Conservation (phyloP, 2,329 filamentous ascomycete genomes). For the Fusarium sp. region DNA sequence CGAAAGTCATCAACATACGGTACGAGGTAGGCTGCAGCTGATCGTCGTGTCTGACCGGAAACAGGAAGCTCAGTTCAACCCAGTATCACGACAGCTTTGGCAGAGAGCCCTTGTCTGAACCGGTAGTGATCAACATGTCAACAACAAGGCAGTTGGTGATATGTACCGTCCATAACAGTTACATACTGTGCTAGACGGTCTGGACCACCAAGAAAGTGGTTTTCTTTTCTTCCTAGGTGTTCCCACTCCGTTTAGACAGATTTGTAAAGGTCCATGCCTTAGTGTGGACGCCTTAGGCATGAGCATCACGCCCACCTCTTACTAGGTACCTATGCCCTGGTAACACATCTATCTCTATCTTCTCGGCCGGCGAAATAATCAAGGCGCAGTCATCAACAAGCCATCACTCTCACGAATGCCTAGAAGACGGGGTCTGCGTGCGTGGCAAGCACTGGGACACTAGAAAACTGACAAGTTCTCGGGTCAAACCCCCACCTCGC, state of each 20-base stretch:
- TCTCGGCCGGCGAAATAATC: slow-evolving; percentile 15
- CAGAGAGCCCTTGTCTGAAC: slow-evolving; percentile 16
- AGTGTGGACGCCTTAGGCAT: slow-evolving; percentile 33
- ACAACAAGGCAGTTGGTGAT: slow-evolving; percentile 21
- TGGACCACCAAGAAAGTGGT: slow-evolving; percentile 17
- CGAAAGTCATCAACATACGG: slow-evolving; percentile 4
- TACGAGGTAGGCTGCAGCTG: slow-evolving; percentile 15
- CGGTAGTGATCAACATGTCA: slow-evolving; percentile 23
- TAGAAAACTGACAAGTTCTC: slow-evolving; percentile 6
- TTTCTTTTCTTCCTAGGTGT: slow-evolving; percentile 7
- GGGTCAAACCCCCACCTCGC: slow-evolving; percentile 10
- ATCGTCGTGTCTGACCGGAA: slow-evolving; percentile 11
- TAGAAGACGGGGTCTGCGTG: not conserved
- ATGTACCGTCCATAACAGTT: slow-evolving; percentile 28
- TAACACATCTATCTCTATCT: not conserved
- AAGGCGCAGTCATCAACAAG: slow-evolving; percentile 15
- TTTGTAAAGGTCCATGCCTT: slow-evolving; percentile 21
- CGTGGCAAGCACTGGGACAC: not conserved
- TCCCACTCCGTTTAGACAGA: slow-evolving; percentile 29
- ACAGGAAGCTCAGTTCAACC: slow-evolving; percentile 5
- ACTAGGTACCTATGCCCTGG: not conserved
- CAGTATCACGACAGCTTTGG: slow-evolving; percentile 12
- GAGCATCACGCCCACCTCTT: not conserved
- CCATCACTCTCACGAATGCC: slow-evolving; percentile 6
- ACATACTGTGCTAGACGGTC: slow-evolving; percentile 34